Conservation (phyloP, 1,284 basidiomycete genomes). For the Leccinum olivaceoglutinosum region DNA sequence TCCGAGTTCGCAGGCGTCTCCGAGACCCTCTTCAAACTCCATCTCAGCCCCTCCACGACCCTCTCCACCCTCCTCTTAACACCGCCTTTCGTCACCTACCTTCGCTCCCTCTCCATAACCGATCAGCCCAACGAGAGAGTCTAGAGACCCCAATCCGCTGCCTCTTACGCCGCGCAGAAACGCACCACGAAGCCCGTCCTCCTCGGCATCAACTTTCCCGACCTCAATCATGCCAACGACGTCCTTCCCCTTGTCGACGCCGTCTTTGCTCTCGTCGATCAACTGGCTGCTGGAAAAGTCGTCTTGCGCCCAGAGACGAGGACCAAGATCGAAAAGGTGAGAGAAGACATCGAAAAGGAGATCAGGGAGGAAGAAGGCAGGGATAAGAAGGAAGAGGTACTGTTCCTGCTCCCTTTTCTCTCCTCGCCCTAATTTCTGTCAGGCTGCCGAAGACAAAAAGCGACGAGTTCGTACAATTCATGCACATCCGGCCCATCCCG, state of each 20-base stretch:
- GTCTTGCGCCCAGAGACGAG: constrained; percentile 76
- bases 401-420: background rate
- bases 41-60: constrained; percentile 38
- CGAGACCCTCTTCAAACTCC: constrained; percentile 69
- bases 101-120: constrained; percentile 76
- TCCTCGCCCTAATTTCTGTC: constrained; percentile 4
- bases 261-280: constrained; percentile 71
- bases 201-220: constrained; percentile 57
- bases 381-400: constrained; percentile 68
- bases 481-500: constrained; percentile 19
- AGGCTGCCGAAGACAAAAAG: constrained; percentile 62
- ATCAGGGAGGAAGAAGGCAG: constrained; percentile 64
- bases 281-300: constrained; percentile 43
- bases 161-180: constrained; percentile 26
- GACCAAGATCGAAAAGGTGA: constrained; percentile 64
- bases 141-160: constrained; percentile 44
- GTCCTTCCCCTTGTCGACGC: constrained; percentile 58
- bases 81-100: constrained; percentile 64
- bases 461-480: constrained; percentile 20
- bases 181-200: constrained; percentile 58
- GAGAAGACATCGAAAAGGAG: constrained; percentile 65
- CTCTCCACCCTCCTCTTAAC: constrained; percentile 57
- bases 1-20: constrained; percentile 81
- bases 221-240: constrained; percentile 42
- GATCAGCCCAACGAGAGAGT: constrained; percentile 64